A percentile compares a stretch with the other conserved stretches of the same genome.
Conservation (phyloP, 345 rosid species). For the Corchorus olitorius region DNA sequence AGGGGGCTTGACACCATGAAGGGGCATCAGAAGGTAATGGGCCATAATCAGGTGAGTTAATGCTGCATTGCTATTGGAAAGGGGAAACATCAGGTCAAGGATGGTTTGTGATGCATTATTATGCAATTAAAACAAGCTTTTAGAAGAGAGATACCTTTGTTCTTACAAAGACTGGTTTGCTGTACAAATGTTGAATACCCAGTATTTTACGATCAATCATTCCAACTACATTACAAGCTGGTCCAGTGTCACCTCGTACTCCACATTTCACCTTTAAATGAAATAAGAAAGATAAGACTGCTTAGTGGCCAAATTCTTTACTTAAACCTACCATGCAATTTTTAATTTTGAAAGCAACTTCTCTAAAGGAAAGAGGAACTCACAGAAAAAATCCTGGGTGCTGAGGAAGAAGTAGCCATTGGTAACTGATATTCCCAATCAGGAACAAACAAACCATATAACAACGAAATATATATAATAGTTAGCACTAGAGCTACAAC, state of each 20-base stretch:
- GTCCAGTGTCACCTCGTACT: slow-evolving; percentile 74
- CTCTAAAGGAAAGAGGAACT: slow-evolving; percentile 21
- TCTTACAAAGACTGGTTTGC: slow-evolving; percentile 65
- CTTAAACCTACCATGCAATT: neutral
- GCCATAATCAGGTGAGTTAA: slow-evolving; percentile 68
- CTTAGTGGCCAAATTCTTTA: neutral
- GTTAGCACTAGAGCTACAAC: slow-evolving; percentile 48
- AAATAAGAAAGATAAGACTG: neutral
- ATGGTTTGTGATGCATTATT: neutral
- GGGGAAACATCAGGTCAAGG: neutral
- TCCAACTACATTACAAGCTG: slow-evolving; percentile 86
- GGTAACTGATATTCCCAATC: slow-evolving; percentile 79
- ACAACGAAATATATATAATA: slow-evolving; percentile 45
- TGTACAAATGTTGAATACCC: slow-evolving; percentile 72
- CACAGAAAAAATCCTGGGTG: slow-evolving; percentile 48
- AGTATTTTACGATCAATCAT: slow-evolving; percentile 72
- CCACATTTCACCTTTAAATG: slow-evolving; percentile 74
- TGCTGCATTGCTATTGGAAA: slow-evolving; percentile 67
- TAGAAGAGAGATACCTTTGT: slow-evolving; percentile 44
- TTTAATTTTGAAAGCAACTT: neutral
- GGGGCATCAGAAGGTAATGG: slow-evolving; percentile 79
- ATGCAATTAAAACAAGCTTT: slow-evolving; percentile 9
- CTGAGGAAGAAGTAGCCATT: slow-evolving; percentile 41
- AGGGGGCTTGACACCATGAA: slow-evolving; percentile 95
- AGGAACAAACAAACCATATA: slow-evolving; percentile 74